phyloP scores from a whole-genome alignment of 768 basidiomycete genomes.

The Lanmaoa pseudosensibilis region DNA sequence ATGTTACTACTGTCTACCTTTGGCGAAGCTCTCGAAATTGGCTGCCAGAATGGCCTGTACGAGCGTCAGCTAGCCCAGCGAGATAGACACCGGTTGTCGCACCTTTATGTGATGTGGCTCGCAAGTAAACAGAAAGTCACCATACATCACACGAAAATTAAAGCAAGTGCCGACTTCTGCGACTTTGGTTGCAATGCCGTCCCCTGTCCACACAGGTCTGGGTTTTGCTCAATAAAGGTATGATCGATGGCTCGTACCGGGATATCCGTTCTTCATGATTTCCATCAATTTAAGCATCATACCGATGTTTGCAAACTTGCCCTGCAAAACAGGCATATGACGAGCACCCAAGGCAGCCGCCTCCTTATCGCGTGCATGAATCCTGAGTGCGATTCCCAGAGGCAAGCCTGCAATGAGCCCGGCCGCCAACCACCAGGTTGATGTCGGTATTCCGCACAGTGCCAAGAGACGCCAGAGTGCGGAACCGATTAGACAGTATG shows the following conservation, averaged over 20 bases:
- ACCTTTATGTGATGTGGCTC: constrained; percentile 57
- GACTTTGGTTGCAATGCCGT: constrained; percentile 39
- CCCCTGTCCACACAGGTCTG: constrained; percentile 33
- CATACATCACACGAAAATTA: constrained; percentile 47
- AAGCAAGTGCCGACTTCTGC: constrained; percentile 42
- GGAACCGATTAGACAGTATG: constrained; percentile 1
- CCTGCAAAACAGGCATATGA: constrained; percentile 38
- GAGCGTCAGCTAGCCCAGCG: neutral
- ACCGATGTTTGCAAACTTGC: constrained; percentile 50
- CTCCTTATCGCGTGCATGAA: constrained; percentile 31
- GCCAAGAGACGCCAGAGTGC: constrained; percentile 7
- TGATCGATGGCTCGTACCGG: constrained; percentile 37
- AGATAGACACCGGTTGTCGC: neutral
- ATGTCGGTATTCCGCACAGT: constrained; percentile 26
- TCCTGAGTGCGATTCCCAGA: constrained; percentile 29
- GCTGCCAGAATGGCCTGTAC: constrained; percentile 47
- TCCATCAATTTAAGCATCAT: constrained; percentile 37
- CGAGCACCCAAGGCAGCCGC: constrained; percentile 50
- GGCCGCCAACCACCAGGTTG: constrained; percentile 40
- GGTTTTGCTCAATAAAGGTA: neutral
- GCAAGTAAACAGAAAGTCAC: constrained; percentile 46
- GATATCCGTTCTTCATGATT: constrained; percentile 45
- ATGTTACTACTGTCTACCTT: constrained; percentile 38
- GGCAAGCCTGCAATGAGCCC: constrained; percentile 37
- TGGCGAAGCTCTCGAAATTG: constrained; percentile 58